Evolutionary conservation across 257 asterid species (phyloP).

Genomic region (Misopates orontium): DNA sequence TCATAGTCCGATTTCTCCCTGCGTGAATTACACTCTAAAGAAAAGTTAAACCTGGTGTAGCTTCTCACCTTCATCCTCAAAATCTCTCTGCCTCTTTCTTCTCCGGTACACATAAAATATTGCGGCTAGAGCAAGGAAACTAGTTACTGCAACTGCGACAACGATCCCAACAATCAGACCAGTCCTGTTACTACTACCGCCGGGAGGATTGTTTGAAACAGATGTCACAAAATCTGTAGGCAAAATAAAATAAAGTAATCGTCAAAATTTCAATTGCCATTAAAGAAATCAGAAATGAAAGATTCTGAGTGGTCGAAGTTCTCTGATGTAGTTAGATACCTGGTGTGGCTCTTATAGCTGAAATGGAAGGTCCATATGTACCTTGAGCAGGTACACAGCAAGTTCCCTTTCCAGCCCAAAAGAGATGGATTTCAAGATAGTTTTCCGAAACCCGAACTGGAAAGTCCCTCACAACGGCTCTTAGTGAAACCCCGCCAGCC

Average conservation of each 20-base stretch:
- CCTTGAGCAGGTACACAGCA: slow-evolving; percentile 75
- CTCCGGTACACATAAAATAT: slow-evolving; percentile 36
- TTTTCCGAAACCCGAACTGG: slow-evolving; percentile 56
- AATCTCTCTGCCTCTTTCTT: slow-evolving; percentile 39
- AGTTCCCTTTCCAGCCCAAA: slow-evolving; percentile 95
- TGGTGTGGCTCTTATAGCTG: slow-evolving; percentile 77
- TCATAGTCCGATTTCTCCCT: no score
- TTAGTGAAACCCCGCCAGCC: slow-evolving; percentile 50
- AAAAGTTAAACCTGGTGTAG: no score
- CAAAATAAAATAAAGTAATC: background rate
- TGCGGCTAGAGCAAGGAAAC: slow-evolving; percentile 40
- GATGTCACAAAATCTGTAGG: slow-evolving; percentile 56
- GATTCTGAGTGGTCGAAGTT: background rate
- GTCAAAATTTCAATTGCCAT: background rate
- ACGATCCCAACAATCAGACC: slow-evolving; percentile 67
- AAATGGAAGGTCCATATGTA: slow-evolving; percentile 69
- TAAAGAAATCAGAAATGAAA: background rate
- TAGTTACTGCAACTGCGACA: slow-evolving; percentile 42
- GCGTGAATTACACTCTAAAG: no score
- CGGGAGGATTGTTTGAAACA: slow-evolving; percentile 53
- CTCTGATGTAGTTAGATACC: slow-evolving; percentile 34
- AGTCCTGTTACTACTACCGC: slow-evolving; percentile 37
- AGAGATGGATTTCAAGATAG: slow-evolving; percentile 74
- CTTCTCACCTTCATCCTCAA: slow-evolving; percentile 58
- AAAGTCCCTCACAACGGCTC: slow-evolving; percentile 48